Conservation (phyloP, 139 green algal genomes). For the Volvox africanus region DNA sequence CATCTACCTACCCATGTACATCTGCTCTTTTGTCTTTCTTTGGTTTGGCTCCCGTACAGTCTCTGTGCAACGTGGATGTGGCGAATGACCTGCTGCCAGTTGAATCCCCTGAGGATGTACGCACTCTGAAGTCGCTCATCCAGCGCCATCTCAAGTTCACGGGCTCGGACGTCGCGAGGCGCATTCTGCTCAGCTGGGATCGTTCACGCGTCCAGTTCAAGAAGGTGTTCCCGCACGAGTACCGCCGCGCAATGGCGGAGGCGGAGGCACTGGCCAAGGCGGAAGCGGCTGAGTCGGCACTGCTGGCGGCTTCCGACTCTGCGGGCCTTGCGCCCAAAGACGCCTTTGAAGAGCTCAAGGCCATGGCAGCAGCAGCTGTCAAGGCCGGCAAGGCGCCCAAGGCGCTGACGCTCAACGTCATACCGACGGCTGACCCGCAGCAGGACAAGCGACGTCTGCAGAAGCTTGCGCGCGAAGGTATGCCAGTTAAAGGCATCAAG, state of each 20-base stretch:
- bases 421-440: conserved; percentile 35
- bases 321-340: conserved; percentile 57
- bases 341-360: conserved; percentile 91
- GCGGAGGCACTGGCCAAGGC: conserved; percentile 69
- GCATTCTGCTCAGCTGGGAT: conserved; percentile 85
- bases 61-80: conserved; percentile 68
- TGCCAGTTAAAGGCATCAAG: conserved; percentile 70
- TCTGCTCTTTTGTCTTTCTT: not conserved
- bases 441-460: conserved; percentile 55
- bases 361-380: conserved; percentile 58
- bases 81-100: conserved; percentile 83
- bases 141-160: conserved; percentile 91
- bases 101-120: conserved; percentile 55
- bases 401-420: conserved; percentile 48
- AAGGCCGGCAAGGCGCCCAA: conserved; percentile 58
- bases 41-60: not conserved
- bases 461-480: conserved; percentile 69
- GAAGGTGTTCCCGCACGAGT: conserved; percentile 86
- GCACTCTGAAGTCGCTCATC: conserved; percentile 79
- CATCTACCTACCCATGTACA: not conserved
- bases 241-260: conserved; percentile 75
- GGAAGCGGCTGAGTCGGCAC: conserved; percentile 70
- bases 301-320: conserved; percentile 52
- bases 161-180: conserved; percentile 66
- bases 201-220: conserved; percentile 74